Conservation (phyloP, 345 rosid genomes). For the Pugionium dolabratum region DNA sequence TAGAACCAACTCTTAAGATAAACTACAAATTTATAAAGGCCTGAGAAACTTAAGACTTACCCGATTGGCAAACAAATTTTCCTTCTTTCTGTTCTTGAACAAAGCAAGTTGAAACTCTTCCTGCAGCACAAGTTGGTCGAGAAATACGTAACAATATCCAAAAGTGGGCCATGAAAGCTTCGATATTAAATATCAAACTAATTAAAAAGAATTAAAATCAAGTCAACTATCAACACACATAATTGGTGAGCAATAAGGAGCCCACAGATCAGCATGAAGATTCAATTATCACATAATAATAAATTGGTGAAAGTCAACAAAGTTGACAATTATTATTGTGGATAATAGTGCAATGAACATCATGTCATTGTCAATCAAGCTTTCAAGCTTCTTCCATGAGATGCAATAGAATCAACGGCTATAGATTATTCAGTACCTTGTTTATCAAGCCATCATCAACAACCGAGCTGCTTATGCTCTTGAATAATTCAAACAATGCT, state of each 20-base stretch:
- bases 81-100: constrained; percentile 87
- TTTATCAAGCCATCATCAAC: constrained; percentile 93
- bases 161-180: constrained; percentile 30
- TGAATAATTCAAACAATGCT: constrained; percentile 92
- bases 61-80: constrained; percentile 91
- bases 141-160: neutral
- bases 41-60: constrained; percentile 40
- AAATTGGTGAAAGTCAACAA: constrained; percentile 36
- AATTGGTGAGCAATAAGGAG: constrained; percentile 38
- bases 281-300: constrained; percentile 26
- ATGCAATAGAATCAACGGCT: constrained; percentile 30
- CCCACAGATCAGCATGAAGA: constrained; percentile 34
- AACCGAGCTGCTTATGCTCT: constrained; percentile 96
- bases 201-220: constrained; percentile 10
- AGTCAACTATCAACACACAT: constrained; percentile 30
- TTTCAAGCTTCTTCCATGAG: constrained; percentile 14
- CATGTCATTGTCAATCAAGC: constrained; percentile 24
- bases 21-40: neutral
- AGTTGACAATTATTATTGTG: constrained; percentile 25
- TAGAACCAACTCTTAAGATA: neutral
- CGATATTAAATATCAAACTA: constrained; percentile 30
- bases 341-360: constrained; percentile 23
- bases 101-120: constrained; percentile 96
- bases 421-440: constrained; percentile 56
- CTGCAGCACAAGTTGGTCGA: constrained; percentile 48